Percentiles rank a stretch among this genome's conserved stretches.
These are phyloP conservation scores for Lodderomyces pseudojiufengensis DNA, from an alignment of 1,139 yeast species.

Conservation along the genomic window DNA sequence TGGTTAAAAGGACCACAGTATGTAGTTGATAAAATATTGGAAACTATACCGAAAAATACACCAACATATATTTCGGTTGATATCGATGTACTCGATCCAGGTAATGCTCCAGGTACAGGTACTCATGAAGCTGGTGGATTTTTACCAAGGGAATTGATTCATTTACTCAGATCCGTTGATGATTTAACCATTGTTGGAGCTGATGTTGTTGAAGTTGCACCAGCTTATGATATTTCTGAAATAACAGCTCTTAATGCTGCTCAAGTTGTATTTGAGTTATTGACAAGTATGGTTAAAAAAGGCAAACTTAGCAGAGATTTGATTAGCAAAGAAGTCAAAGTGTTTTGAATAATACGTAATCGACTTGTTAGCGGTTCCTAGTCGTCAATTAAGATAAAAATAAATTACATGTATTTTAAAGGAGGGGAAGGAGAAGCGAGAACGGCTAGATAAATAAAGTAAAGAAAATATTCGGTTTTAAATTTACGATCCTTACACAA, in stretches of 20 bases:
- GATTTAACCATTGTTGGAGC: conserved; percentile 67
- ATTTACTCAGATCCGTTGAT: conserved; percentile 57
- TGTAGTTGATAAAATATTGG: conserved; percentile 49
- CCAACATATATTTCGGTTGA: conserved; percentile 75
- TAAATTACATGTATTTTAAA: too few relatives aligned
- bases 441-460: too few relatives aligned
- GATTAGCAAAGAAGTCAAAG: conserved; percentile 4
- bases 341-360: too few relatives aligned
- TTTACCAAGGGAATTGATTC: conserved; percentile 69
- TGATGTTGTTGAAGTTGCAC: conserved; percentile 75
- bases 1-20: conserved; percentile 57
- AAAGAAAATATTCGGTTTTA: too few relatives aligned
- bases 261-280: conserved; percentile 65
- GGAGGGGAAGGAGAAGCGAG: too few relatives aligned
- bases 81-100: conserved; percentile 79
- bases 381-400: too few relatives aligned
- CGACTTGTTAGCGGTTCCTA: too few relatives aligned
- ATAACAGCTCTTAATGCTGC: conserved; percentile 75
- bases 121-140: conserved; percentile 84
- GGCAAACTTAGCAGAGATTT: conserved; percentile 27
- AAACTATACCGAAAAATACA: conserved; percentile 47
- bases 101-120: conserved; percentile 79
- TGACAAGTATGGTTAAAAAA: conserved; percentile 70
- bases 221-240: conserved; percentile 70
- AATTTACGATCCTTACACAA: too few relatives aligned